A percentile compares a stretch with the other conserved stretches of the same genome.
phyloP scores from a whole-genome alignment of 2,329 filamentous ascomycete species.

The Fusarium acutatum region DNA sequence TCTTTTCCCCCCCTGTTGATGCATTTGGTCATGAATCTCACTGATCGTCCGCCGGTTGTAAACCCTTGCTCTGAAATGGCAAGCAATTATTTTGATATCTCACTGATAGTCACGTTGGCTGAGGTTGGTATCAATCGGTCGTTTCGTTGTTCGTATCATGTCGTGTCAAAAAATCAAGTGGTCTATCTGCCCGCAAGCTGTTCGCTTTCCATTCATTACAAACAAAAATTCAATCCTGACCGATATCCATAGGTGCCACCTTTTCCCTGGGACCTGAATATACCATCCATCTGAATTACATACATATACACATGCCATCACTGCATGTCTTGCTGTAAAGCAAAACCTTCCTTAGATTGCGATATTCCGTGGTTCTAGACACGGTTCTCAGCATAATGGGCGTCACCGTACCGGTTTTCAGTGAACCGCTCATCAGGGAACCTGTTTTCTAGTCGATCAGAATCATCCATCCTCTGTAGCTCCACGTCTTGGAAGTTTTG shows the following conservation, averaged over 20 bases:
- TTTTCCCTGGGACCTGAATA: background rate
- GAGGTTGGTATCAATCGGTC: slow-evolving; percentile 1
- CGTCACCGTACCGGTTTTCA: slow-evolving; percentile 10
- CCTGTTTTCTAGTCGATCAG: slow-evolving; percentile 20
- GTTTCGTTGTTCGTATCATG: slow-evolving; percentile 32
- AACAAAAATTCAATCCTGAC: slow-evolving; percentile 1
- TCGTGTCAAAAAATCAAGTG: slow-evolving; percentile 25
- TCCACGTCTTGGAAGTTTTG: slow-evolving; percentile 47
- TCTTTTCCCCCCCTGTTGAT: background rate
- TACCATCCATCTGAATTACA: slow-evolving; percentile 12
- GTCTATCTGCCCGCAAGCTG: slow-evolving; percentile 16
- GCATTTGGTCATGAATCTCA: background rate
- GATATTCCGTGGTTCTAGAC: background rate
- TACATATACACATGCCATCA: slow-evolving; percentile 1
- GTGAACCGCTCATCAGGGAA: slow-evolving; percentile 12
- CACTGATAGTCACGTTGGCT: background rate
- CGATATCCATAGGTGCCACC: background rate
- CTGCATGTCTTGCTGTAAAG: background rate
- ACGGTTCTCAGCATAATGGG: slow-evolving; percentile 11
- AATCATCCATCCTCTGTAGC: slow-evolving; percentile 36
- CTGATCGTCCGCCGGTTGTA: background rate
- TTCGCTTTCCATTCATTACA: slow-evolving; percentile 20
- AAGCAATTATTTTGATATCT: background rate
- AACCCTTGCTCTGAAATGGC: background rate
- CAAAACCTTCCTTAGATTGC: background rate